Percentiles rank a stretch among this genome's conserved stretches.
phyloP scores from a whole-genome alignment of 1,139 yeast genomes.

The Blastobotrys buckinghamii region DNA sequence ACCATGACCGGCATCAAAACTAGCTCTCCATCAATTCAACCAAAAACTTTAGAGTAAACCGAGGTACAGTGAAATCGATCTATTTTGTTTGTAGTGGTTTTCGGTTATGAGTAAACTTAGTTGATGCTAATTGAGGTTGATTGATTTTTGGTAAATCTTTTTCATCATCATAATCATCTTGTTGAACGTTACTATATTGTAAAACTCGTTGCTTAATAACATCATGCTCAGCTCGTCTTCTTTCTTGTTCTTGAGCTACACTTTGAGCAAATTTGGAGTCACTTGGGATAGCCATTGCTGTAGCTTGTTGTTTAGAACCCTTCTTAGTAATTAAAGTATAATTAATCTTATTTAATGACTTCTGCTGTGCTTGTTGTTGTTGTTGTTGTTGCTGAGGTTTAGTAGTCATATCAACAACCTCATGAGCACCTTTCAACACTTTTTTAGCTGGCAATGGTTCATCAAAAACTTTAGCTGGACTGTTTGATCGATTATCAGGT shows the following conservation, averaged over 20 bases:
- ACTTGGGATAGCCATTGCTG: conserved; percentile 24
- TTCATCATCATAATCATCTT: conserved; percentile 8
- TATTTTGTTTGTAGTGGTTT: background rate
- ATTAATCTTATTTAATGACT: conserved; percentile 12
- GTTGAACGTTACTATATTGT: conserved; percentile 19
- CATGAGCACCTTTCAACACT: conserved; percentile 11
- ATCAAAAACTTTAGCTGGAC: conserved; percentile 24
- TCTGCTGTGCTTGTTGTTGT: too few species aligned
- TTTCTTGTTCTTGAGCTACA: conserved; percentile 22
- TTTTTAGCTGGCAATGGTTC: conserved; percentile 29
- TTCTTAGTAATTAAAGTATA: conserved; percentile 26
- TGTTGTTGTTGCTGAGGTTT: background rate
- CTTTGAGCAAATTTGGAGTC: conserved; percentile 25
- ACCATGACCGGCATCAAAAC: too few species aligned
- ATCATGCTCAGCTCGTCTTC: conserved; percentile 23
- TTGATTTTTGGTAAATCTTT: conserved; percentile 4
- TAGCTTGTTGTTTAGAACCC: conserved; percentile 20
- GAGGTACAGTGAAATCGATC: background rate
- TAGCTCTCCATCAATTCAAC: too few species aligned
- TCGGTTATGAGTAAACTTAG: background rate
- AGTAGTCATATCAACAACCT: conserved; percentile 6
- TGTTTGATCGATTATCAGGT: background rate
- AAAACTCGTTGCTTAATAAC: conserved; percentile 26
- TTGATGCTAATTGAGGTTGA: conserved; percentile 6
- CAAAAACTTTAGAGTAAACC: too few species aligned